Conservation (phyloP, 2,329 filamentous ascomycete genomes). For the Nemania sp. region DNA sequence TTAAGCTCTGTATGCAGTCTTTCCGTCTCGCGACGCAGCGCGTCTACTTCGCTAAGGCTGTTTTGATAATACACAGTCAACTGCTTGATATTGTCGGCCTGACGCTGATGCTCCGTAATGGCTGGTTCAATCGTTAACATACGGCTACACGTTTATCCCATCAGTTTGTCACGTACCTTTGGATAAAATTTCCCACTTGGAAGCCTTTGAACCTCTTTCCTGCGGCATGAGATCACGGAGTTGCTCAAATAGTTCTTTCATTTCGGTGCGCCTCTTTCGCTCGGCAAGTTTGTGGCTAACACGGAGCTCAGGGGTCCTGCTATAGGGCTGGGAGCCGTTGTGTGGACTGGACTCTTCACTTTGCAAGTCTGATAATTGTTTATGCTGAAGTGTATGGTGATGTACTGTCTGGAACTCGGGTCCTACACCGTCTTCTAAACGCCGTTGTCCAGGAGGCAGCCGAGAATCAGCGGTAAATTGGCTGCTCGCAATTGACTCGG, state of each 20-base stretch:
- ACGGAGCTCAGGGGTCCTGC: conserved; percentile 77
- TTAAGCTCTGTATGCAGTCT: conserved; percentile 51
- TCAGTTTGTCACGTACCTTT: conserved; percentile 64
- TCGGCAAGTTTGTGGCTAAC: conserved; percentile 86
- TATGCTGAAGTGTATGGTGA: conserved; percentile 77
- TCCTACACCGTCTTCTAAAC: conserved; percentile 64
- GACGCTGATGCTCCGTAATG: conserved; percentile 63
- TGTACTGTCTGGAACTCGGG: conserved; percentile 61
- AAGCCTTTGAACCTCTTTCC: conserved; percentile 80
- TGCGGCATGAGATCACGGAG: conserved; percentile 77
- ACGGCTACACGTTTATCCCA: background rate
- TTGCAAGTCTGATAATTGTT: conserved; percentile 68
- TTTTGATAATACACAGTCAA: conserved; percentile 51
- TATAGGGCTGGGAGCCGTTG: conserved; percentile 72
- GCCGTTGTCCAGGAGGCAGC: conserved; percentile 70
- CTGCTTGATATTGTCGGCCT: conserved; percentile 52
- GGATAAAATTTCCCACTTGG: conserved; percentile 86
- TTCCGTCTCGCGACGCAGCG: conserved; percentile 54
- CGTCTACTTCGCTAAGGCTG: conserved; percentile 49
- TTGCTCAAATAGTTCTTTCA: conserved; percentile 86
- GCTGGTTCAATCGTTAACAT: conserved; percentile 46
- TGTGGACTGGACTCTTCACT: conserved; percentile 58
- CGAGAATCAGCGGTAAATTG: conserved; percentile 76
- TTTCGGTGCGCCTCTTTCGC: conserved; percentile 80
- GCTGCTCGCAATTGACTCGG: conserved; percentile 77